Conservation (phyloP, 371 early-diverging fungal genomes). For the Nematocida sp. region DNA sequence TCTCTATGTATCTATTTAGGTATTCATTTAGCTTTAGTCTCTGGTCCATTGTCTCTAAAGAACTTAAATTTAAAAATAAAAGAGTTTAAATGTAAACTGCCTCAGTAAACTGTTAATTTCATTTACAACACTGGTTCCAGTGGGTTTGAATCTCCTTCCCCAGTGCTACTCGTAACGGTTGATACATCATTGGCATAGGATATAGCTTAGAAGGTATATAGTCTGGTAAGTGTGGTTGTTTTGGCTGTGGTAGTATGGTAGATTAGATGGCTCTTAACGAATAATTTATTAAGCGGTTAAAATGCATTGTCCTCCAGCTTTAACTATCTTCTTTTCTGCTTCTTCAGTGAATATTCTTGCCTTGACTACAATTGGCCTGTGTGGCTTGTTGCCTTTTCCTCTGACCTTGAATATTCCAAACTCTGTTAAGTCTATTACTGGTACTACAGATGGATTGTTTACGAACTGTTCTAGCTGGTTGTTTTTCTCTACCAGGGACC, state of each 20-base stretch:
- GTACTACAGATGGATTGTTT: conserved; percentile 72
- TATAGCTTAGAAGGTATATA: background rate
- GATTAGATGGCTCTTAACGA: background rate
- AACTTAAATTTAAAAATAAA: conserved; percentile 4
- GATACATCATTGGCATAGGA: conserved; percentile 13
- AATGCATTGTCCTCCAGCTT: conserved; percentile 81
- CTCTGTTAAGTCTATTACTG: conserved; percentile 62
- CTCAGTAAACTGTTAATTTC: conserved; percentile 19
- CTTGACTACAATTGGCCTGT: conserved; percentile 85
- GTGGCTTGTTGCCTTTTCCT: conserved; percentile 81
- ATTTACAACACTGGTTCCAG: conserved; percentile 28
- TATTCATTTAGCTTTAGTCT: conserved; percentile 20
- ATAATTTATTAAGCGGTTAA: conserved; percentile 52
- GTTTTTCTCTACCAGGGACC: conserved; percentile 82
- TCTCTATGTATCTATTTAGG: conserved; percentile 35
- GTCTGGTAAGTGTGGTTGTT: background rate
- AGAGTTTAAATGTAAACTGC: conserved; percentile 4
- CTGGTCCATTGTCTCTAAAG: conserved; percentile 12
- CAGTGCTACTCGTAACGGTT: background rate
- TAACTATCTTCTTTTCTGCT: conserved; percentile 96
- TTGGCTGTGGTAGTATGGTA: background rate
- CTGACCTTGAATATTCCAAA: conserved; percentile 89
- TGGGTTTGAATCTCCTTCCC: conserved; percentile 27
- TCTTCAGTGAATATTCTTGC: conserved; percentile 81
- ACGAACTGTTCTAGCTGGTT: conserved; percentile 72